Conservation (phyloP, 2,329 filamentous ascomycete genomes). For the Dichotomopilus funicola region DNA sequence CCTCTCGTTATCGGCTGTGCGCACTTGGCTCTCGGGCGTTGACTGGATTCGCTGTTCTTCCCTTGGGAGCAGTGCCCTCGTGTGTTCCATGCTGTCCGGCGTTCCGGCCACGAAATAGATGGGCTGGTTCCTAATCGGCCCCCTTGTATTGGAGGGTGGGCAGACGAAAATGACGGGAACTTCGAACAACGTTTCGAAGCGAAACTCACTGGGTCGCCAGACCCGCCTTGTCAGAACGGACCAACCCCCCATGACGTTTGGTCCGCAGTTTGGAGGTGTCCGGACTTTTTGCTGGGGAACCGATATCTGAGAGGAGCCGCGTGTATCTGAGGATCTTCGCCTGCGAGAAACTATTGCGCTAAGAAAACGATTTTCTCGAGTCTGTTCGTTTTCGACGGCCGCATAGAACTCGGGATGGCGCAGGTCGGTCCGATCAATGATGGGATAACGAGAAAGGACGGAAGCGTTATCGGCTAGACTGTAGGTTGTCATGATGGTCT, state of each 20-base stretch:
- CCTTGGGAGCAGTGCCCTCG: conserved; percentile 26
- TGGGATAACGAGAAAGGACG: background rate
- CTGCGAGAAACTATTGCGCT: background rate
- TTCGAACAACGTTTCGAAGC: conserved; percentile 30
- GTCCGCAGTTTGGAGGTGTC: background rate
- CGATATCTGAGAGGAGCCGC: background rate
- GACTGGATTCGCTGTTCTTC: conserved; percentile 27
- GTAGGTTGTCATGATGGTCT: background rate
- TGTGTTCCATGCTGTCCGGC: conserved; percentile 30
- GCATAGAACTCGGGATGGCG: conserved; percentile 1
- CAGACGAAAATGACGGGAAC: conserved; percentile 46
- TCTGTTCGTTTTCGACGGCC: background rate
- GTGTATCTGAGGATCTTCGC: background rate
- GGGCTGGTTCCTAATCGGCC: conserved; percentile 24
- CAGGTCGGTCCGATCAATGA: background rate
- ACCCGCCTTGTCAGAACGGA: background rate
- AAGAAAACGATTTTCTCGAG: background rate
- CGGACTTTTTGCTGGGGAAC: background rate
- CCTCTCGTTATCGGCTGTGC: conserved; percentile 51
- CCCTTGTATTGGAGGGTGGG: conserved; percentile 34
- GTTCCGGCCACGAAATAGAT: conserved; percentile 37
- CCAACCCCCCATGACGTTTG: background rate
- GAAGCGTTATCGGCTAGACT: background rate
- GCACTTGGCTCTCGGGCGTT: conserved; percentile 30
- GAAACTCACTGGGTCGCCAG: background rate